Conservation (phyloP, 106 monocot species). For the Gastrodia elata region DNA sequence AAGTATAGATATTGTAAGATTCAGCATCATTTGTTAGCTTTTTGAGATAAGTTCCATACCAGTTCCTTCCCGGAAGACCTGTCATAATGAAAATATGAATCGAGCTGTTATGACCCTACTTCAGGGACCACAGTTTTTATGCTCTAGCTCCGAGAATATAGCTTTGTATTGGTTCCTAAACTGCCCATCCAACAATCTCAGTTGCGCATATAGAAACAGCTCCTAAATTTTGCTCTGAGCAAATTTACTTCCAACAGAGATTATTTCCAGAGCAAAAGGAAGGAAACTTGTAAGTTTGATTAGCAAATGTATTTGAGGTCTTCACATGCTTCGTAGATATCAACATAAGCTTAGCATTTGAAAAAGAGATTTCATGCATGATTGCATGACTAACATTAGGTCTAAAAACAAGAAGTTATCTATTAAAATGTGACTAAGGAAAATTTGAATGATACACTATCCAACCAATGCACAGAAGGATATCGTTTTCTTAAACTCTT, state of each 20-base stretch:
- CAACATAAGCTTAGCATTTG: conserved; percentile 64
- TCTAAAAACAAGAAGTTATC: no score
- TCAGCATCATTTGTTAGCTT: conserved; percentile 34
- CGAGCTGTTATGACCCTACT: conserved; percentile 25
- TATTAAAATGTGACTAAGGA: no score
- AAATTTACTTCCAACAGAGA: conserved; percentile 52
- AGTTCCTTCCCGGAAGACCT: conserved; percentile 60
- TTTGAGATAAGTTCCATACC: conserved; percentile 67
- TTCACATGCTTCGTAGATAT: conserved; percentile 49
- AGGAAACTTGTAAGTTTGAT: conserved; percentile 49
- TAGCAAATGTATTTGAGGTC: conserved; percentile 42
- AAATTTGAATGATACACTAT: no score
- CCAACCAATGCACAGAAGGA: no score
- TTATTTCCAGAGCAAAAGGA: conserved; percentile 67
- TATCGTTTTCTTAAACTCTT: no score
- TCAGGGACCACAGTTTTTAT: conserved; percentile 46
- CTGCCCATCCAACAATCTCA: conserved; percentile 88
- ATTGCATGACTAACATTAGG: no score
- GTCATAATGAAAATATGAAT: conserved; percentile 90
- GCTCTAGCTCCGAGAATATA: conserved; percentile 59
- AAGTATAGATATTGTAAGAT: conserved; percentile 40
- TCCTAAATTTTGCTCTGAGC: conserved; percentile 42
- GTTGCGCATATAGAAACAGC: conserved; percentile 84
- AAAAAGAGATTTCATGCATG: no score
- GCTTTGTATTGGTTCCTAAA: conserved; percentile 89